Evolutionary conservation across 495 filamentous ascomycete species (phyloP).

Genomic region (Trypethelium eluteriae): DNA sequence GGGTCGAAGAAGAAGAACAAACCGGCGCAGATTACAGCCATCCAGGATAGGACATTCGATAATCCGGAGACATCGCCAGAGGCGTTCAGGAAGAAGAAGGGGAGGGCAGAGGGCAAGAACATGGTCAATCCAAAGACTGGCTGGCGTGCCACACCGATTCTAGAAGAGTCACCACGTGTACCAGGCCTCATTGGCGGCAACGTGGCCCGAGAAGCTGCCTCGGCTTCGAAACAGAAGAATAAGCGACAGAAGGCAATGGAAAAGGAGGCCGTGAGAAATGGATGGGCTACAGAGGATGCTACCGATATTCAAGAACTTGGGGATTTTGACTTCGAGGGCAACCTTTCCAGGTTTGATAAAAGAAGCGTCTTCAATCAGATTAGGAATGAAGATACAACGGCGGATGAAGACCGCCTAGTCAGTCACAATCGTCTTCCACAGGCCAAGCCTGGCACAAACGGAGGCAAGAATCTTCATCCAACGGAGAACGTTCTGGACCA

Average conservation of each 20-base stretch:
- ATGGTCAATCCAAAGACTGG: slow-evolving; percentile 45
- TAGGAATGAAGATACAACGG: slow-evolving; percentile 74
- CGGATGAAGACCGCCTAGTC: slow-evolving; percentile 81
- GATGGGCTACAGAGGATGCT: slow-evolving; percentile 94
- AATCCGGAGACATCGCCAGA: slow-evolving; percentile 18
- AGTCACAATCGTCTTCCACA: slow-evolving; percentile 70
- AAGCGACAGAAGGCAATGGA: slow-evolving; percentile 46
- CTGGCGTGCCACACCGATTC: slow-evolving; percentile 77
- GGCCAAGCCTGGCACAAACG: slow-evolving; percentile 66
- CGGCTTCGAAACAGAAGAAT: slow-evolving; percentile 26
- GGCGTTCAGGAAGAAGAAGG: not conserved
- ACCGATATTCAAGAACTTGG: slow-evolving; percentile 93
- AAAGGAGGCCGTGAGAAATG: slow-evolving; percentile 59
- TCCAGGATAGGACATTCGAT: slow-evolving; percentile 23
- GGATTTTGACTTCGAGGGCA: slow-evolving; percentile 86
- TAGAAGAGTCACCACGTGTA: slow-evolving; percentile 42
- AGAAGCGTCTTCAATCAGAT: slow-evolving; percentile 79
- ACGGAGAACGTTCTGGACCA: slow-evolving; percentile 74
- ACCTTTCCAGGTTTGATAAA: slow-evolving; percentile 91
- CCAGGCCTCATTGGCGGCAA: slow-evolving; percentile 26
- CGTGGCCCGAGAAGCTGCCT: slow-evolving; percentile 24
- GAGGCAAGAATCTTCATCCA: slow-evolving; percentile 84
- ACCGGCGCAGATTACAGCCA: slow-evolving; percentile 6
- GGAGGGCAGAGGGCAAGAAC: slow-evolving; percentile 37
- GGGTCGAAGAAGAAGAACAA: slow-evolving; percentile 24